Evolutionary conservation across 352 stramenopile genomes (phyloP).

Genomic region (Thraustochytrium striatum): DNA sequence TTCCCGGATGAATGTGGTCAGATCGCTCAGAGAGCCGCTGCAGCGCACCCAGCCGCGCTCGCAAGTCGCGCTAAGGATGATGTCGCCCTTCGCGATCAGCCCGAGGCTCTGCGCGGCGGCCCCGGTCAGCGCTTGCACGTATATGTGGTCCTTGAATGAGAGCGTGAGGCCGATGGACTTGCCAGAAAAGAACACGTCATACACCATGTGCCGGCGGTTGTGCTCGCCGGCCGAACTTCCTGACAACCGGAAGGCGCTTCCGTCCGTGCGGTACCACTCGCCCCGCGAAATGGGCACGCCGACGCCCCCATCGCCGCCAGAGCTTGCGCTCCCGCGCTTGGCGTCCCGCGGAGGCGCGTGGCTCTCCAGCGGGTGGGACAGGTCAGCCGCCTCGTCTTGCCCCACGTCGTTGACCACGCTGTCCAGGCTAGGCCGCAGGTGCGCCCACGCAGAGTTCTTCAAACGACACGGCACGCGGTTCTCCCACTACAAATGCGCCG

Average conservation of each 20-base stretch:
- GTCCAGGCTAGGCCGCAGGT: not conserved
- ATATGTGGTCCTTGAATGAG: conserved; percentile 22
- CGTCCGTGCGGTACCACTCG: conserved; percentile 14
- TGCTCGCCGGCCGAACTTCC: not conserved
- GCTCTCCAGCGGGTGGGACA: not conserved
- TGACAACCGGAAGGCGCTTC: not conserved
- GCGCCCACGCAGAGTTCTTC: conserved; percentile 18
- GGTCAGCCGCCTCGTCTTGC: not conserved
- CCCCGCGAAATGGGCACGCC: not conserved
- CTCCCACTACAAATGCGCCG: conserved; percentile 15
- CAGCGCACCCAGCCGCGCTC: conserved; percentile 32
- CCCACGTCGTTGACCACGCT: too few relatives aligned
- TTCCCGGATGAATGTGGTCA: conserved; percentile 31
- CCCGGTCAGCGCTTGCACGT: conserved; percentile 24
- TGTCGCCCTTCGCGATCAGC: conserved; percentile 39
- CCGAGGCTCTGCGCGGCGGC: conserved; percentile 1
- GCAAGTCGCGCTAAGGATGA: conserved; percentile 32
- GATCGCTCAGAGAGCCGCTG: conserved; percentile 14
- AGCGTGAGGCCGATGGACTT: conserved; percentile 38
- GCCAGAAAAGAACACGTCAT: conserved; percentile 40
- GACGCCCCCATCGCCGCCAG: not conserved
- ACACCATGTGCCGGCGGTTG: conserved; percentile 24
- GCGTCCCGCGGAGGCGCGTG: not conserved
- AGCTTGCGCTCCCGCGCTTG: not conserved
- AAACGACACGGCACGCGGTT: conserved; percentile 23